Evolutionary conservation across 1,284 basidiomycete species (phyloP).

Genomic region (Ganoderma meredithae): DNA sequence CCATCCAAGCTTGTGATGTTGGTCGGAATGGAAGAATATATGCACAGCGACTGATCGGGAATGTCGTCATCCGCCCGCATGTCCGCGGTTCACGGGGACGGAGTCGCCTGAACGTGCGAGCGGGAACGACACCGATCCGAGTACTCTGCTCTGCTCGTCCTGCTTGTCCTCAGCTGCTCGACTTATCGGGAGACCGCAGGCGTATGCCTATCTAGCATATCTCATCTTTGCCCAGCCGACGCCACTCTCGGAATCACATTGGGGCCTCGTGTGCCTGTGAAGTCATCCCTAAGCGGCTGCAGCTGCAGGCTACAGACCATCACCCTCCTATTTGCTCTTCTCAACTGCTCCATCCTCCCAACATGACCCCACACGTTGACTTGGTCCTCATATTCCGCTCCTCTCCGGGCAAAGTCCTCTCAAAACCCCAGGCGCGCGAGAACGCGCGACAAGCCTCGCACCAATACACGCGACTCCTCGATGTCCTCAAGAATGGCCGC

Average conservation of each 20-base stretch:
- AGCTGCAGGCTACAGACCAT: slow-evolving; percentile 5
- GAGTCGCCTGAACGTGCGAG: not conserved
- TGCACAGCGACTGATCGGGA: too few species aligned
- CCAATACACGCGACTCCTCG: slow-evolving; percentile 73
- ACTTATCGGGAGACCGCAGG: not conserved
- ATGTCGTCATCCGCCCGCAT: slow-evolving; percentile 13
- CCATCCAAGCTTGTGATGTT: slow-evolving; percentile 26
- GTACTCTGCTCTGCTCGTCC: not conserved
- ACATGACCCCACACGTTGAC: slow-evolving; percentile 63
- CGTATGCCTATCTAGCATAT: not conserved
- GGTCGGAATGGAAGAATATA: too few species aligned
- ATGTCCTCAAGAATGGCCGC: slow-evolving; percentile 65
- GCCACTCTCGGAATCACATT: slow-evolving; percentile 18
- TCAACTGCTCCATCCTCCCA: slow-evolving; percentile 2
- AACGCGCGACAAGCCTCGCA: slow-evolving; percentile 68
- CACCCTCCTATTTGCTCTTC: slow-evolving; percentile 12
- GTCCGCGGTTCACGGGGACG: not conserved
- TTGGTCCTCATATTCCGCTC: slow-evolving; percentile 75
- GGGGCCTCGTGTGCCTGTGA: slow-evolving; percentile 33
- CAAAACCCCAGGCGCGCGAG: slow-evolving; percentile 67
- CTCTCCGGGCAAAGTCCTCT: slow-evolving; percentile 52
- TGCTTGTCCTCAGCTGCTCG: not conserved
- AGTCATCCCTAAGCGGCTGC: slow-evolving; percentile 23
- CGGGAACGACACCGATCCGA: not conserved
- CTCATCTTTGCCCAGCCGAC: slow-evolving; percentile 7